phyloP scores from a whole-genome alignment of 805 yeast genomes.

The Wickerhamiella sergipiensis region DNA sequence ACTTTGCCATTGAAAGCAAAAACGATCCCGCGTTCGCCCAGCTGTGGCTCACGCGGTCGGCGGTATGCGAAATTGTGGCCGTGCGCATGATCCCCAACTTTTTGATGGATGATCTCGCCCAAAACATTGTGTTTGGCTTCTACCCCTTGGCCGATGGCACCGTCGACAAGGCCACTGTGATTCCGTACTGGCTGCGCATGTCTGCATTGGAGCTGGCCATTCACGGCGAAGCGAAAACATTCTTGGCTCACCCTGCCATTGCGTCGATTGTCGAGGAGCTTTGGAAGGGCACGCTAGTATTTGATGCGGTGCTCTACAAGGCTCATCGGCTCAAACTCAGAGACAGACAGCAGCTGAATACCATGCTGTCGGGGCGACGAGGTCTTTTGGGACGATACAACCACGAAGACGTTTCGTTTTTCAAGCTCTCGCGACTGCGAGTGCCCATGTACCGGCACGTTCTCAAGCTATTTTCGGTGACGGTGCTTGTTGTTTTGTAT shows the following conservation, averaged over 20 bases:
- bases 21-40: conserved; percentile 23
- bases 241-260: conserved; percentile 40
- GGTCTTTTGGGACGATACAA: conserved; percentile 26
- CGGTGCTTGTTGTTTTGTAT: conserved; percentile 22
- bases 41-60: conserved; percentile 32
- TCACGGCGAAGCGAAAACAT: conserved; percentile 37
- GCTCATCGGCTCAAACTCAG: conserved; percentile 20
- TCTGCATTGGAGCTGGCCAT: conserved; percentile 38
- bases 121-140: conserved; percentile 32
- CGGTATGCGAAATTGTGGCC: conserved; percentile 40
- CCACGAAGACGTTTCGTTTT: conserved; percentile 23
- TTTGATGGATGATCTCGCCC: conserved; percentile 30
- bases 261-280: conserved; percentile 34
- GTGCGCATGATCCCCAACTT: conserved; percentile 34
- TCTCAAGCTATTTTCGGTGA: conserved; percentile 21
- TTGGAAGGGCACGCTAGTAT: conserved; percentile 39
- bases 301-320: conserved; percentile 26
- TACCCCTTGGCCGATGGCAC: conserved; percentile 32
- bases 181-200: conserved; percentile 28
- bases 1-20: conserved; percentile 25
- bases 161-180: conserved; percentile 13
- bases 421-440: conserved; percentile 27
- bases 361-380: conserved; percentile 18
- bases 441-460: conserved; percentile 28
- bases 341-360: conserved; percentile 17